These are phyloP conservation scores for Boletus tomentosulus DNA, from an alignment of 768 basidiomycete species.

Conservation along the genomic window DNA sequence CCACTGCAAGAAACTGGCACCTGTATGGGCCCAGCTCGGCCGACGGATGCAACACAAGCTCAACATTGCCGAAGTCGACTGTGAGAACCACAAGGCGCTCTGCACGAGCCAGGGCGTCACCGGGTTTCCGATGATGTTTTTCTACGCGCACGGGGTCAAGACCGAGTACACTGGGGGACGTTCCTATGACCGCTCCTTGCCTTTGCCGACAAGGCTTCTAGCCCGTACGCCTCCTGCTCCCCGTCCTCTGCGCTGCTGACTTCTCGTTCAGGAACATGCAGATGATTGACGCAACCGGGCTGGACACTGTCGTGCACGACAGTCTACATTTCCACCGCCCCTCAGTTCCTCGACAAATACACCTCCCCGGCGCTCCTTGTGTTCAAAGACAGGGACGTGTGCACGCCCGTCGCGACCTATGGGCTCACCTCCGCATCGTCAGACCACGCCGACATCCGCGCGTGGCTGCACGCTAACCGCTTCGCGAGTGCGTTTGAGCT, in stretches of 20 bases:
- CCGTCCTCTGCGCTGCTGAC: background rate
- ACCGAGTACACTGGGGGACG: constrained; percentile 76
- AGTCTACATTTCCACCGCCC: constrained; percentile 19
- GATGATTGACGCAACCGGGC: constrained; percentile 6
- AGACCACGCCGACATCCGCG: too few species aligned
- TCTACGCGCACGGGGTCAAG: constrained; percentile 55
- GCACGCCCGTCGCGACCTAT: too few species aligned
- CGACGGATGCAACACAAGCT: too few species aligned
- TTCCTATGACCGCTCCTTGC: constrained; percentile 61
- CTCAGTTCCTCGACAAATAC: too few species aligned
- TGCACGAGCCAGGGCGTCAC: too few species aligned
- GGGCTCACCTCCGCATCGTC: too few species aligned
- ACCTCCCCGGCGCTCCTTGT: too few species aligned
- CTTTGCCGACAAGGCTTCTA: constrained; percentile 73
- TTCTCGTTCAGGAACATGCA: constrained; percentile 15
- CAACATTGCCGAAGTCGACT: too few species aligned
- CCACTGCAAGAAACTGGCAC: too few species aligned
- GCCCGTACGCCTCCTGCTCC: constrained; percentile 48
- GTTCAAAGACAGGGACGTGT: too few species aligned
- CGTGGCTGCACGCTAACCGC: constrained; percentile 39
- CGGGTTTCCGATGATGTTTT: constrained; percentile 77
- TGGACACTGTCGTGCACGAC: constrained; percentile 1
- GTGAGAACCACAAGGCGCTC: too few species aligned
- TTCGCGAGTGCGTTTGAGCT: constrained; percentile 75
- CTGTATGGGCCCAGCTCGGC: too few species aligned